Conservation (phyloP, 2,329 filamentous ascomycete genomes). For the Ilyonectria destructans region DNA sequence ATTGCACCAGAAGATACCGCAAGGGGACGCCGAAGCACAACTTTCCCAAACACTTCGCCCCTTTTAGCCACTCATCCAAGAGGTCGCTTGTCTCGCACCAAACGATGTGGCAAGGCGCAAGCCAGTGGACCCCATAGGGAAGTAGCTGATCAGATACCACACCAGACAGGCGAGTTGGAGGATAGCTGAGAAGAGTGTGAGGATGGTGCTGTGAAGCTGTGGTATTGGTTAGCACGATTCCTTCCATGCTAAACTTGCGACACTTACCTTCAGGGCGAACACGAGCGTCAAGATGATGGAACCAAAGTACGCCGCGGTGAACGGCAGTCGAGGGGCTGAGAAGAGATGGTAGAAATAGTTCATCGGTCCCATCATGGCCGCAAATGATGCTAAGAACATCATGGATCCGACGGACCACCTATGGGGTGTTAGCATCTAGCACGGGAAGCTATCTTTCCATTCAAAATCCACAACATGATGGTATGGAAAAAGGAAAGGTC, state of each 20-base stretch:
- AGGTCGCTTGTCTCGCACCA: slow-evolving; percentile 85
- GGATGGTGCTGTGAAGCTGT: slow-evolving; percentile 86
- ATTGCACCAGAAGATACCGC: slow-evolving; percentile 11
- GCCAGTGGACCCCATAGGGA: slow-evolving; percentile 94
- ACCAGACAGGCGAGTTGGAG: slow-evolving; percentile 86
- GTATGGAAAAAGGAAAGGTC: slow-evolving; percentile 36
- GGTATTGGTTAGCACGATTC: slow-evolving; percentile 35
- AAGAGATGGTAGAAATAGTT: slow-evolving; percentile 88
- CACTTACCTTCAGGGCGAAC: slow-evolving; percentile 91
- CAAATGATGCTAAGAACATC: slow-evolving; percentile 93
- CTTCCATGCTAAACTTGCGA: neutral
- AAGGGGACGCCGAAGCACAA: neutral
- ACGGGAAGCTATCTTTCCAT: slow-evolving; percentile 35
- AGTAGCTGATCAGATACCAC: slow-evolving; percentile 98
- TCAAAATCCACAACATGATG: slow-evolving; percentile 36
- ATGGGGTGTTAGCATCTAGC: slow-evolving; percentile 49
- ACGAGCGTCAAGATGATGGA: slow-evolving; percentile 92
- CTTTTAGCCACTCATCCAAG: slow-evolving; percentile 86
- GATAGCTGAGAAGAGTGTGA: slow-evolving; percentile 88
- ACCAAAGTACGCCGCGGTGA: slow-evolving; percentile 95
- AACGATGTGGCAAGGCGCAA: slow-evolving; percentile 90
- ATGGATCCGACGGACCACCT: slow-evolving; percentile 97
- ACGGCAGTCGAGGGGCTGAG: slow-evolving; percentile 88
- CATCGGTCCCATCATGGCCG: slow-evolving; percentile 92
- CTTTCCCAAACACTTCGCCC: neutral